Evolutionary conservation across 805 yeast genomes (phyloP), one percentile per base, ranked within the genome.

Genomic region (Hanseniaspora clermontiae): DNA sequence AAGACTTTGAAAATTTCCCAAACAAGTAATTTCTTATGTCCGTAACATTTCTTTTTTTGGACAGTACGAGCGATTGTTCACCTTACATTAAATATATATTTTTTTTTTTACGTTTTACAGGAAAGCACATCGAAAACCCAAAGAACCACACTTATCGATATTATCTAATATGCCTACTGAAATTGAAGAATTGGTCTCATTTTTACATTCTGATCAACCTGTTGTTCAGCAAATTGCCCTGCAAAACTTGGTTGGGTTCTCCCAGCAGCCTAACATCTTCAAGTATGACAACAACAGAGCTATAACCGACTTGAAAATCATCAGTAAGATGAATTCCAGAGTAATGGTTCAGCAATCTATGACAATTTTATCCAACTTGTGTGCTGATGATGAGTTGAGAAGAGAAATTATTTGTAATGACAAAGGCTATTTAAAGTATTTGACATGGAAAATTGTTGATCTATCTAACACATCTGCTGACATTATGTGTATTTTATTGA

Each of bases 181-280:
- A 65, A 64, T 79, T 20, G 78, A 77, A 65, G 82, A 79, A 62
- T 72, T 90, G 46, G 95, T 88, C 24, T 80, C 76, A 49, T 89
- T 90, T 65, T 74, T 90, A 59, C 96, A 87, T 67, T 80, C 91
- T 8, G 83, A 86, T 1, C 87, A 84, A 65, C 82, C 85, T 2
- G 83, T 84, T 11, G 86, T 88, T 36, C 80, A 84, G 58, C 87
- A 83, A 62, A 83, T 89, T 57, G 97, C 97, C 0, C 73, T 90
- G 49, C 93, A 86, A 63, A 82, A 88, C 66, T 68, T 89, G 55
- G 88, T 87, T 12, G 95, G 90, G 2, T 87, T 77, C 67, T 83
- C 95, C 10, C 79, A 82, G 48, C 91, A 91, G 9, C 74, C 82
- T 2, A 78, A 82, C 38, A 73, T 87, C 34, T 91, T 91, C 72